These are phyloP conservation scores for Mycosphaerella arachidis DNA, from an alignment of 2,329 filamentous ascomycete species.

Conservation along the genomic window DNA sequence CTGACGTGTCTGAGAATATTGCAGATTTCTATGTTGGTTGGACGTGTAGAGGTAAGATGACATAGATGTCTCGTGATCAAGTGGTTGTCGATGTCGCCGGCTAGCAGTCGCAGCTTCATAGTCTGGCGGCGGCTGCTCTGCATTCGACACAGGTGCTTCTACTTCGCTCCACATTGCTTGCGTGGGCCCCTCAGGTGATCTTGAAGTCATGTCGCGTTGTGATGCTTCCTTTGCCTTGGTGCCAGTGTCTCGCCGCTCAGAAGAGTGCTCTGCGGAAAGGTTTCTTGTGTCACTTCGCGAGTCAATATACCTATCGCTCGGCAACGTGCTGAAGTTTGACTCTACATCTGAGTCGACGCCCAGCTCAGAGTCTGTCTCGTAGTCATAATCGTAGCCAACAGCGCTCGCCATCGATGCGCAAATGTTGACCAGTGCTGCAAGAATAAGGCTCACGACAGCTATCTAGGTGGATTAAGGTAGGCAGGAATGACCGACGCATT, in stretches of 20 bases:
- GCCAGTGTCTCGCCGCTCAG: conserved; percentile 8
- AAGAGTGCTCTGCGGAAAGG: conserved; percentile 16
- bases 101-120: conserved; percentile 24
- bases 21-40: no score
- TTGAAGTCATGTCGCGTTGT: conserved; percentile 1
- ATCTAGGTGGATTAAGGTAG: background rate
- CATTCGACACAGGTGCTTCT: conserved; percentile 9
- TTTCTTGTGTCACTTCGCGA: conserved; percentile 16
- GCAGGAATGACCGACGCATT: background rate
- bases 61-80: background rate
- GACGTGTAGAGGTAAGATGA: no score
- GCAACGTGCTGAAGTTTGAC: conserved; percentile 16
- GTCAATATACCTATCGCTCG: conserved; percentile 25
- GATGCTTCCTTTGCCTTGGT: conserved; percentile 21
- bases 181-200: conserved; percentile 11
- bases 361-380: conserved; percentile 12
- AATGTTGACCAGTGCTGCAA: background rate
- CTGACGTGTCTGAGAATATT: no score
- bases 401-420: conserved; percentile 7
- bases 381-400: conserved; percentile 9
- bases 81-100: background rate
- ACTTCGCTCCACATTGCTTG: conserved; percentile 15
- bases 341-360: conserved; percentile 14
- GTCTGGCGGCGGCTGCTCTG: conserved; percentile 25
- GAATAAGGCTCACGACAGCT: background rate